Percentiles rank a stretch among this genome's conserved stretches.
These are phyloP conservation scores for Rhodotorula diobovata DNA, from an alignment of 768 basidiomycete species.

Conservation along the genomic window DNA sequence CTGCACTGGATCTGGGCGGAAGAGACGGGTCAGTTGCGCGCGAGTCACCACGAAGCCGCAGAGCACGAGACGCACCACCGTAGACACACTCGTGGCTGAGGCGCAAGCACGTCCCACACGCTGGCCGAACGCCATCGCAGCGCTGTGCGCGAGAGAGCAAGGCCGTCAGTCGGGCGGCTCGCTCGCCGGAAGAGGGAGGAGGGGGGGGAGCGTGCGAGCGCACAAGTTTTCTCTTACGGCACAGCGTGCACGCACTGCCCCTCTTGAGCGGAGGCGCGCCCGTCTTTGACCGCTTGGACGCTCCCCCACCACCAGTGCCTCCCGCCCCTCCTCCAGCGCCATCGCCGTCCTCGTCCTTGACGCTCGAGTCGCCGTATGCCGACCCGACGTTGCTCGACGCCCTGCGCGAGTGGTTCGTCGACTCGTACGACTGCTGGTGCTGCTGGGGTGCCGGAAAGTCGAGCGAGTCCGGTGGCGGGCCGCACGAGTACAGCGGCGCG, in stretches of 20 bases:
- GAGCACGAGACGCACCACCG: conserved; percentile 10
- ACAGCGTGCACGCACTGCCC: conserved; percentile 25
- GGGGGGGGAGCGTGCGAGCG: not conserved
- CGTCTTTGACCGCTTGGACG: not conserved
- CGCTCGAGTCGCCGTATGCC: not conserved
- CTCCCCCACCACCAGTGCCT: not conserved
- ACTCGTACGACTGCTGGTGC: too few species aligned
- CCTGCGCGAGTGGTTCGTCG: too few species aligned
- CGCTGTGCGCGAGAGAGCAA: not conserved
- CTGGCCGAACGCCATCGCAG: conserved; percentile 14
- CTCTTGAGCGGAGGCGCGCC: conserved; percentile 25
- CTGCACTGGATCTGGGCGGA: conserved; percentile 18
- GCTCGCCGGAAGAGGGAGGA: not conserved
- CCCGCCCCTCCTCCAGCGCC: not conserved
- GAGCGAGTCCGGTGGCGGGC: too few species aligned
- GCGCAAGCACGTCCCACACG: conserved; percentile 30
- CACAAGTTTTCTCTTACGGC: conserved; percentile 28
- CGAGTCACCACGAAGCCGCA: too few species aligned
- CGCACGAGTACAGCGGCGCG: too few species aligned
- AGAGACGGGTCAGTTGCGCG: not conserved
- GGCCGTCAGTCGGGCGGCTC: not conserved
- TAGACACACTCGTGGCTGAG: conserved; percentile 35
- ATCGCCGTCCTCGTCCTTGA: conserved; percentile 9
- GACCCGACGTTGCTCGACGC: not conserved
- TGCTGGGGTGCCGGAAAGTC: too few species aligned